Conservation (phyloP, 371 early-diverging fungal species). For the Apophysomyces variabilis region DNA sequence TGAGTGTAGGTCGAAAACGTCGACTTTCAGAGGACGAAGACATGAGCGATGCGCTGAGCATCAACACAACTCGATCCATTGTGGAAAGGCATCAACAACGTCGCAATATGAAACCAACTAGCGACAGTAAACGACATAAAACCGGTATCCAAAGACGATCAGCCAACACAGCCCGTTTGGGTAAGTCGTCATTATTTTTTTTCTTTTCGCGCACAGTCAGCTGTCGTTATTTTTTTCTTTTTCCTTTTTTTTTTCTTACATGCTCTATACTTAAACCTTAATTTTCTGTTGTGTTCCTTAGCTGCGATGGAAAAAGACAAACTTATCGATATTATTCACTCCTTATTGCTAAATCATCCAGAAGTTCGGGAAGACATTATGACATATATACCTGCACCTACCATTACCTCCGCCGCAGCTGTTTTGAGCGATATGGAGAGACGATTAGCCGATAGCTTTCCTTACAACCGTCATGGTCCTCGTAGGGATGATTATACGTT, state of each 20-base stretch:
- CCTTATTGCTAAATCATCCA: slow-evolving; percentile 76
- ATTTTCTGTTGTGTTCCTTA: slow-evolving; percentile 26
- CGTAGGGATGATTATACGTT: slow-evolving; percentile 87
- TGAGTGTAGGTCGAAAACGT: slow-evolving; percentile 42
- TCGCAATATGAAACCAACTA: slow-evolving; percentile 4
- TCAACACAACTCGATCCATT: slow-evolving; percentile 10
- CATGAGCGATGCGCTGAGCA: slow-evolving; percentile 37
- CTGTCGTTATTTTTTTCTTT: neutral
- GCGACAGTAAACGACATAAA: slow-evolving; percentile 26
- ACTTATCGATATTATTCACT: slow-evolving; percentile 72
- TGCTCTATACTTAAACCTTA: neutral
- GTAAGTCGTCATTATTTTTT: slow-evolving; percentile 23
- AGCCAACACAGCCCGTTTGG: slow-evolving; percentile 32
- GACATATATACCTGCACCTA: slow-evolving; percentile 85
- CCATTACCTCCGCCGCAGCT: slow-evolving; percentile 74
- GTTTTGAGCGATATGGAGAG: slow-evolving; percentile 74
- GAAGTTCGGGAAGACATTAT: slow-evolving; percentile 72
- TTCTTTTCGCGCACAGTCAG: slow-evolving; percentile 4
- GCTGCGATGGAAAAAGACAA: slow-evolving; percentile 75
- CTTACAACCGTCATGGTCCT: slow-evolving; percentile 84
- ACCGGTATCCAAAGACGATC: slow-evolving; percentile 33
- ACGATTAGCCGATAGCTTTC: slow-evolving; percentile 76
- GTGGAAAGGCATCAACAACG: slow-evolving; percentile 19
- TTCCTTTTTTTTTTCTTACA: neutral
- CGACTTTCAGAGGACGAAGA: slow-evolving; percentile 55